Conservation (phyloP, 345 rosid genomes). For the Bretschneidera sinensis region DNA sequence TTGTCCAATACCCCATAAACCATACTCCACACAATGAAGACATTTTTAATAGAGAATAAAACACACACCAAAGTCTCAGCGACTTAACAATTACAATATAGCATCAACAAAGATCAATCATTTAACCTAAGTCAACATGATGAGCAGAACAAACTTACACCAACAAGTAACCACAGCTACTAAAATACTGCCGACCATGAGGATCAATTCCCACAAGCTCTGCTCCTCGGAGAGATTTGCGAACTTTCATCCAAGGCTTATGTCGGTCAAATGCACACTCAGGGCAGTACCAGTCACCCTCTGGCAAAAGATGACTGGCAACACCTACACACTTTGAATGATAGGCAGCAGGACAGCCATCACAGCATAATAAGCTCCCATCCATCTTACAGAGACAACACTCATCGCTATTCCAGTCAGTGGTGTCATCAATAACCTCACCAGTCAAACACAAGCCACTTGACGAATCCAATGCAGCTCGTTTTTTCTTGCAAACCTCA, state of each 20-base stretch:
- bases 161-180: slow-evolving; percentile 79
- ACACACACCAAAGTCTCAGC: no score
- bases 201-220: slow-evolving; percentile 80
- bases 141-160: slow-evolving; percentile 65
- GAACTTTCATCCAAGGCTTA: slow-evolving; percentile 49
- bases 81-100: no score
- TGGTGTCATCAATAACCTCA: slow-evolving; percentile 47
- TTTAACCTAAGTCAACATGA: not conserved
- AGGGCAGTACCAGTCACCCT: slow-evolving; percentile 98
- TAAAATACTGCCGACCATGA: slow-evolving; percentile 62
- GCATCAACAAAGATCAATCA: not conserved
- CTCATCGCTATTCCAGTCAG: slow-evolving; percentile 87
- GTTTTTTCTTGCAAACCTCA: slow-evolving; percentile 54
- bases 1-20: no score
- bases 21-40: no score
- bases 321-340: slow-evolving; percentile 96
- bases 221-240: slow-evolving; percentile 76
- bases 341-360: slow-evolving; percentile 99
- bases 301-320: slow-evolving; percentile 75
- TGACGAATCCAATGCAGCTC: slow-evolving; percentile 34
- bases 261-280: slow-evolving; percentile 69
- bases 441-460: slow-evolving; percentile 47
- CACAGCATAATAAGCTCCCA: slow-evolving; percentile 90
- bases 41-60: no score
- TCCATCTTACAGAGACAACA: slow-evolving; percentile 98